A percentile compares a stretch with the other conserved stretches of the same genome.
phyloP scores from a whole-genome alignment of 1,139 yeast species.

The Arxiozyma telluris region DNA sequence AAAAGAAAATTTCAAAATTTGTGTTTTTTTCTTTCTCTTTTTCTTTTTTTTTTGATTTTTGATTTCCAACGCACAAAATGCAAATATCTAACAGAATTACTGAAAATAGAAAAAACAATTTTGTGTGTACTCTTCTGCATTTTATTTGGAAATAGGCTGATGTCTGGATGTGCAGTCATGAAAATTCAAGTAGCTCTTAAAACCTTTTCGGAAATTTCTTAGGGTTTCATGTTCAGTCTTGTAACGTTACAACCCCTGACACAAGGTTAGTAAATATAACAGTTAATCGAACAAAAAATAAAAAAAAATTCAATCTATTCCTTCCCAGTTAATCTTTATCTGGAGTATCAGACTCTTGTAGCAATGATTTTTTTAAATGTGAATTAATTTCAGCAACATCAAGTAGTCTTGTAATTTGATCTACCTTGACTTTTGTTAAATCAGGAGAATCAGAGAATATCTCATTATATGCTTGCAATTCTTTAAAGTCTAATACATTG shows the following conservation, averaged over 20 bases:
- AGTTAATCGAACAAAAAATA: no score
- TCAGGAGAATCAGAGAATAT: neutral
- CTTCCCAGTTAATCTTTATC: neutral
- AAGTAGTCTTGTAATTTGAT: neutral
- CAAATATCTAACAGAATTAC: neutral
- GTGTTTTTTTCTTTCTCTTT: neutral
- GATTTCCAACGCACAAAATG: neutral
- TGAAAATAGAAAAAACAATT: neutral
- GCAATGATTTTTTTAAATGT: neutral
- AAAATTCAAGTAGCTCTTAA: no score
- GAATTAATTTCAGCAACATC: neutral
- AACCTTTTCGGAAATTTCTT: neutral
- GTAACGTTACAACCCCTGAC: neutral
- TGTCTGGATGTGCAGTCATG: constrained; percentile 2
- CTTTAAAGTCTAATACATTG: neutral
- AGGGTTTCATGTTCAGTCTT: neutral
- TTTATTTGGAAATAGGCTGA: neutral
- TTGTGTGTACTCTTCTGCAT: neutral
- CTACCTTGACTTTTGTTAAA: neutral
- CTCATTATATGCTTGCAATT: neutral
- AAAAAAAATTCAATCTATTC: no score
- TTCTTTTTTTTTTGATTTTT: neutral
- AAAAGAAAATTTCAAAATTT: neutral
- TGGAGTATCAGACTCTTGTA: neutral
- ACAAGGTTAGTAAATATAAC: neutral